Percentiles rank a stretch among this genome's conserved stretches.
Conservation (phyloP, 805 yeast genomes). For the Komagataella pastoris region DNA sequence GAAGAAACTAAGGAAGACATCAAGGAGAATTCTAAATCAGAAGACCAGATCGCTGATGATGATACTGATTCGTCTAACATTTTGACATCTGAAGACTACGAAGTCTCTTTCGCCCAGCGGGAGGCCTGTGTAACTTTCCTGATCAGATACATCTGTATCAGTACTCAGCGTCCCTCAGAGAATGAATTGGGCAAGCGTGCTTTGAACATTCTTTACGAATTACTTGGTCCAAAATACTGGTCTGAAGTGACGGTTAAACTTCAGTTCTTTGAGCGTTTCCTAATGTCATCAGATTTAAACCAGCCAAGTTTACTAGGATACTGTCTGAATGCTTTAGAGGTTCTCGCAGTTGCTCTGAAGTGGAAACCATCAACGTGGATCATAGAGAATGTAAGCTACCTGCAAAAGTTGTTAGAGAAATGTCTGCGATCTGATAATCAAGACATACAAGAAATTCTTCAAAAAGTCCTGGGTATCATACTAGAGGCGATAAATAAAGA, state of each 20-base stretch:
- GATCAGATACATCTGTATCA: slow-evolving; percentile 77
- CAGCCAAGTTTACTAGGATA: slow-evolving; percentile 60
- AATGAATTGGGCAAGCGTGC: slow-evolving; percentile 75
- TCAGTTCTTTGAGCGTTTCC: slow-evolving; percentile 76
- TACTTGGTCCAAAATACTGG: slow-evolving; percentile 70
- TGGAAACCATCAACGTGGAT: slow-evolving; percentile 77
- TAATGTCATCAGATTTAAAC: slow-evolving; percentile 64
- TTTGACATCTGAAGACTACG: slow-evolving; percentile 29
- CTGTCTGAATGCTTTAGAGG: slow-evolving; percentile 85
- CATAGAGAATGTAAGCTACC: slow-evolving; percentile 47
- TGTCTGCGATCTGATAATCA: slow-evolving; percentile 73
- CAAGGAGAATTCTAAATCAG: slow-evolving; percentile 4
- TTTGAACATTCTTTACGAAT: slow-evolving; percentile 57
- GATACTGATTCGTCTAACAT: slow-evolving; percentile 5
- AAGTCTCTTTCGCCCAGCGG: slow-evolving; percentile 63
- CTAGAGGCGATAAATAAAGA: slow-evolving; percentile 49
- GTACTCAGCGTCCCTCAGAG: slow-evolving; percentile 75
- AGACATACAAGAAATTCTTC: slow-evolving; percentile 77
- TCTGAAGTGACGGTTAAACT: slow-evolving; percentile 80
- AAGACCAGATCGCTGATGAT: slow-evolving; percentile 4
- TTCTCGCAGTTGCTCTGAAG: slow-evolving; percentile 67
- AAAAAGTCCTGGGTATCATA: slow-evolving; percentile 58
- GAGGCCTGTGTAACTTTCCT: slow-evolving; percentile 87
- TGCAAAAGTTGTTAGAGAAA: slow-evolving; percentile 67
- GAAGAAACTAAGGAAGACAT: slow-evolving; percentile 11